phyloP scores from a whole-genome alignment of 371 early-diverging fungal genomes.

The Entomophthora muscae region DNA sequence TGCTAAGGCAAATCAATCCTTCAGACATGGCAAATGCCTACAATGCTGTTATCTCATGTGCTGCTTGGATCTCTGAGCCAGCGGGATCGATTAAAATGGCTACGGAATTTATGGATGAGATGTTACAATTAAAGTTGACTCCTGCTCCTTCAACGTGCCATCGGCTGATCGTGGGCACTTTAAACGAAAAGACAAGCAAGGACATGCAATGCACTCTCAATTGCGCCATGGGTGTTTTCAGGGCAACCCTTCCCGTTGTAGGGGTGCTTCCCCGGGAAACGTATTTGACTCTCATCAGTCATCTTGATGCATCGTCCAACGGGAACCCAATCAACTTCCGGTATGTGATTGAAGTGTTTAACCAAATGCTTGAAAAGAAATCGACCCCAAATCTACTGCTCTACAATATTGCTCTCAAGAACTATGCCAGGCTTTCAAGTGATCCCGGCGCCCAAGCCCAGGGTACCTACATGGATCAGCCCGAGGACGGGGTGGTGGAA shows the following conservation, averaged over 20 bases:
- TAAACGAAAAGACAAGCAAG: background rate
- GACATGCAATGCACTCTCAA: background rate
- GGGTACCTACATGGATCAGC: background rate
- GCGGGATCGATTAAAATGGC: background rate
- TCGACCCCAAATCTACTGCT: background rate
- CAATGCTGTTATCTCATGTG: background rate
- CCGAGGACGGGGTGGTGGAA: background rate
- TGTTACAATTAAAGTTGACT: background rate
- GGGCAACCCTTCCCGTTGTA: background rate
- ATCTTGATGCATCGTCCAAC: background rate
- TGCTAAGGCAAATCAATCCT: background rate
- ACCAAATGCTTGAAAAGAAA: background rate
- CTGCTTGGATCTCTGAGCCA: background rate
- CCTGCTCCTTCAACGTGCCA: background rate
- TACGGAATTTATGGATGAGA: background rate
- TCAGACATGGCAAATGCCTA: background rate
- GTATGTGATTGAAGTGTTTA: background rate
- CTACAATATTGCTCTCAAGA: background rate
- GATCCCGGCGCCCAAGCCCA: background rate
- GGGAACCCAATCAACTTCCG: background rate
- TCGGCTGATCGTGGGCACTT: background rate
- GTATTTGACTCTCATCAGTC: background rate
- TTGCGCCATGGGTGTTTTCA: background rate
- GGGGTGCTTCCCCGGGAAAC: background rate
- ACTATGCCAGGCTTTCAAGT: background rate